These are phyloP conservation scores for Penicillium parvum DNA, from an alignment of 495 filamentous ascomycete species.

Conservation along the genomic window DNA sequence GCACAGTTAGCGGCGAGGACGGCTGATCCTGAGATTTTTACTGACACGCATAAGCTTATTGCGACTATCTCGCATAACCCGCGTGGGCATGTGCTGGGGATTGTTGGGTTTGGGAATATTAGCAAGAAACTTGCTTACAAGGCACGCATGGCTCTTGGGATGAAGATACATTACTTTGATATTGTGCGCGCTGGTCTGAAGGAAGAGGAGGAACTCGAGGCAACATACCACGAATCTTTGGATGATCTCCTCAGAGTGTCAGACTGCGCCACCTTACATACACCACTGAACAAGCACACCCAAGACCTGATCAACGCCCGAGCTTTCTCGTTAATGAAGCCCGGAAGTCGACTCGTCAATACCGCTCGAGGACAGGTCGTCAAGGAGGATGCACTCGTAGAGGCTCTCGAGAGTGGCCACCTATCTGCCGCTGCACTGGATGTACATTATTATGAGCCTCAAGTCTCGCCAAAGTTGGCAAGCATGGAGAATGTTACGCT, in stretches of 20 bases:
- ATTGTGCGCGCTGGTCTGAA: conserved; percentile 44
- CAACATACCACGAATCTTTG: conserved; percentile 45
- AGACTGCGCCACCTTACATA: conserved; percentile 60
- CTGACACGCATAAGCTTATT: conserved; percentile 45
- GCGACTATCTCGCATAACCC: conserved; percentile 50
- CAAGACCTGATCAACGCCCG: conserved; percentile 41
- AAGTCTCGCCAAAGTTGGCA: conserved; percentile 11
- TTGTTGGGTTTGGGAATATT: conserved; percentile 61
- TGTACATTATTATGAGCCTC: conserved; percentile 57
- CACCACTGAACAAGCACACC: conserved; percentile 42
- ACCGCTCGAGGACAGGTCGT: conserved; percentile 60
- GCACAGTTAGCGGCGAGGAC: conserved; percentile 43
- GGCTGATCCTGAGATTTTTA: conserved; percentile 32
- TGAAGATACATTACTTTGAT: conserved; percentile 64
- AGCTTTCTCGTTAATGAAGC: conserved; percentile 45
- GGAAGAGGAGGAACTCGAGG: conserved; percentile 20
- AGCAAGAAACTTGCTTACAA: conserved; percentile 59
- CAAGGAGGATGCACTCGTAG: conserved; percentile 62
- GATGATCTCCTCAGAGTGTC: conserved; percentile 47
- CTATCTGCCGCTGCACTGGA: conserved; percentile 57
- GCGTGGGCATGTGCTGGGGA: conserved; percentile 35
- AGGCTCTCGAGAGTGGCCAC: conserved; percentile 50
- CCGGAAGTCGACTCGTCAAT: conserved; percentile 58
- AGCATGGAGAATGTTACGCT: conserved; percentile 19
- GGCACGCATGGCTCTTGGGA: conserved; percentile 50